Conservation (phyloP, 148 eudicot species). For the Simmondsia chinensis region DNA sequence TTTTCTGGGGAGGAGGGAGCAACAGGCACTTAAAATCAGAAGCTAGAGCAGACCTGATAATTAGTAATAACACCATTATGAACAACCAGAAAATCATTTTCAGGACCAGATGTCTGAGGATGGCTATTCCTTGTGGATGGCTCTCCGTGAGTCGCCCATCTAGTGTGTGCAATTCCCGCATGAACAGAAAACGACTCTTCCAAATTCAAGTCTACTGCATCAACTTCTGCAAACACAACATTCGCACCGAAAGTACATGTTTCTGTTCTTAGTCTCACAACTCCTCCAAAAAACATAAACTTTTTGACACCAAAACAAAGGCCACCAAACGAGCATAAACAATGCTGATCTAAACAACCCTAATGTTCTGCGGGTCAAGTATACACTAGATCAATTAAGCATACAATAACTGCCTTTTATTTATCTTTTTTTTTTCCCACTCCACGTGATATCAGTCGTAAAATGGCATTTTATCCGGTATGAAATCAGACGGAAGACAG, state of each 20-base stretch:
- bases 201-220: constrained; percentile 56
- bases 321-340: no score
- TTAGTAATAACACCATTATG: constrained; percentile 96
- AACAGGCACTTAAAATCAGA: not conserved
- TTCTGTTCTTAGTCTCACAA: not conserved
- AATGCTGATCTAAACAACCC: no score
- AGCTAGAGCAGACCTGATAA: constrained; percentile 50
- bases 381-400: no score
- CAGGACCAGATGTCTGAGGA: constrained; percentile 86
- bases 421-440: no score
- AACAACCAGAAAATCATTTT: constrained; percentile 83
- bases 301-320: no score
- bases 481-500: not conserved
- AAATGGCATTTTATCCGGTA: no score
- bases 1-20: not conserved
- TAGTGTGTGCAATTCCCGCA: constrained; percentile 96
- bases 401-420: no score
- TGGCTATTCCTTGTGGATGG: constrained; percentile 96
- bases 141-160: constrained; percentile 99
- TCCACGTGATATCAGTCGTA: no score
- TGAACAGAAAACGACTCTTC: constrained; percentile 78
- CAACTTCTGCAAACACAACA: constrained; percentile 52
- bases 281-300: no score
- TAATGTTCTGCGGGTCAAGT: no score
- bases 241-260: not conserved